Evolutionary conservation across 495 filamentous ascomycete genomes (phyloP).

Genomic region (Aspergillus nidulans): DNA sequence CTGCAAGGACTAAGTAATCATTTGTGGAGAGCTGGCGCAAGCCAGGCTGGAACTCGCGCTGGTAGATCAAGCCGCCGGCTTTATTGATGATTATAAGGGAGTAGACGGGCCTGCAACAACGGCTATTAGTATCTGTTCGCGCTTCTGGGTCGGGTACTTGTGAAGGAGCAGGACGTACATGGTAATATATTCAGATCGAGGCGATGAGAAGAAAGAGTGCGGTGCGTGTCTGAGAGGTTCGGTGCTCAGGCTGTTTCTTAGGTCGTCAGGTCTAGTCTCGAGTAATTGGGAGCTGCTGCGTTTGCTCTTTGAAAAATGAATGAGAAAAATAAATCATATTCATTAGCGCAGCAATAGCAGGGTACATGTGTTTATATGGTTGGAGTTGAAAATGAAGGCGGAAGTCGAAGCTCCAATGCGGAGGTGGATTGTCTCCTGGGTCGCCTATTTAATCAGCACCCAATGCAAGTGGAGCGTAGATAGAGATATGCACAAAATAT

Average conservation of each 20-base stretch:
- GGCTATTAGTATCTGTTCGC: neutral
- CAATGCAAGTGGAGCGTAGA: neutral
- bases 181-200: neutral
- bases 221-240: constrained; percentile 2
- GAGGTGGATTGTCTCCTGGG: neutral
- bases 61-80: constrained; percentile 92
- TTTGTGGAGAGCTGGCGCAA: constrained; percentile 86
- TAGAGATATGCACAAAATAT: neutral
- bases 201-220: constrained; percentile 1
- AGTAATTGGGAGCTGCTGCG: neutral
- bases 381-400: neutral
- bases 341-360: neutral
- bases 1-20: constrained; percentile 94
- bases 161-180: neutral
- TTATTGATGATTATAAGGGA: constrained; percentile 97
- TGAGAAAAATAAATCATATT: neutral
- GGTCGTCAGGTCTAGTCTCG: neutral
- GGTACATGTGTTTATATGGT: neutral
- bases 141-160: neutral
- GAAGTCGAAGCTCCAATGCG: constrained; percentile 1
- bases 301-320: neutral
- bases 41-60: constrained; percentile 80
- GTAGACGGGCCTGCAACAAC: constrained; percentile 75
- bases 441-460: constrained; percentile 1
- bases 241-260: neutral